These are phyloP conservation scores for Macroventuria anomochaeta DNA, from an alignment of 2,329 filamentous ascomycete species.

Conservation along the genomic window DNA sequence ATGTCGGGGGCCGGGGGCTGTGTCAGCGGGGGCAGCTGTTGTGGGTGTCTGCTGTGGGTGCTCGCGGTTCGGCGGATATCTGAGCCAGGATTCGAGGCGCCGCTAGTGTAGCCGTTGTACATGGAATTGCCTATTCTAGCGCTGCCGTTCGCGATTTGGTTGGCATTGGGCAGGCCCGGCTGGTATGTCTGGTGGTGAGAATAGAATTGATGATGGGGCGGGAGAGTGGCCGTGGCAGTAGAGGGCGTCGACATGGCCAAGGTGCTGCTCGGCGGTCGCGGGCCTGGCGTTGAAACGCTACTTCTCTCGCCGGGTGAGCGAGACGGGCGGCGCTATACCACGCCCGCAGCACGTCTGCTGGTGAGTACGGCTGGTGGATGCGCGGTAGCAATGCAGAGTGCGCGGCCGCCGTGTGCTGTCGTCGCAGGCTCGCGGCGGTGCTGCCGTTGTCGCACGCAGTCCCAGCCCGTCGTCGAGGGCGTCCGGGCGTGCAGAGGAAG, in stretches of 20 bases:
- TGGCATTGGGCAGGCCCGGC: constrained; percentile 43
- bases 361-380: neutral
- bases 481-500: constrained; percentile 27
- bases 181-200: constrained; percentile 45
- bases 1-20: constrained; percentile 35
- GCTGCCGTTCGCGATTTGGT: constrained; percentile 40
- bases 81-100: constrained; percentile 37
- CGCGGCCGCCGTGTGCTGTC: constrained; percentile 18
- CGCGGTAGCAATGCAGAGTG: constrained; percentile 20
- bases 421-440: constrained; percentile 26
- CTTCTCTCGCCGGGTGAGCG: constrained; percentile 28
- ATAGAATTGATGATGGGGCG: constrained; percentile 51
- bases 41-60: constrained; percentile 31
- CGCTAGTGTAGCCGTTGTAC: constrained; percentile 50
- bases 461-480: constrained; percentile 33
- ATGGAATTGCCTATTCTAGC: constrained; percentile 45
- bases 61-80: constrained; percentile 48
- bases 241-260: constrained; percentile 53
- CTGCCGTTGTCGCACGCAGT: constrained; percentile 35
- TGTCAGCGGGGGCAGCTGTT: constrained; percentile 41
- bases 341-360: neutral
- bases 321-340: constrained; percentile 12
- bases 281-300: constrained; percentile 38
- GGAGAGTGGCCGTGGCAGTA: constrained; percentile 52
- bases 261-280: constrained; percentile 31